Conservation (phyloP, 805 yeast genomes). For the Ogataea salicorniae region DNA sequence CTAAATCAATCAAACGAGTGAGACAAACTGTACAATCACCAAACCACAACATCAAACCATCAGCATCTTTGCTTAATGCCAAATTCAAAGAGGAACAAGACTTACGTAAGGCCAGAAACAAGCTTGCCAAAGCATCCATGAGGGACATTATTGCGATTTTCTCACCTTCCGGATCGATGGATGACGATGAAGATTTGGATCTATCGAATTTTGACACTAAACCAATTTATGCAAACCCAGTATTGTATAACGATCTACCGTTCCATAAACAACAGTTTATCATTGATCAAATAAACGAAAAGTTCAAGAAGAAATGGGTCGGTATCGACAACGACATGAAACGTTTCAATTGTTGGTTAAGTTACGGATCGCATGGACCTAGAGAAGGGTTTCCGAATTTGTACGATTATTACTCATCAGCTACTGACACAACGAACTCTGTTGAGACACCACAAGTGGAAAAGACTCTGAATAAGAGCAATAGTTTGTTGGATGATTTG, state of each 20-base stretch:
- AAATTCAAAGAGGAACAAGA: constrained; percentile 27
- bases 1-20: constrained; percentile 1
- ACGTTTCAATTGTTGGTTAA: constrained; percentile 52
- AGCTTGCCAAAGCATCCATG: constrained; percentile 35
- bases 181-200: constrained; percentile 29
- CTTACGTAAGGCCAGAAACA: constrained; percentile 28
- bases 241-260: constrained; percentile 29
- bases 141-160: constrained; percentile 34
- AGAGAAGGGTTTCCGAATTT: constrained; percentile 49
- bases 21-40: neutral
- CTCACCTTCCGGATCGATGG: constrained; percentile 25
- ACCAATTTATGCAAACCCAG: constrained; percentile 29
- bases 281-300: constrained; percentile 42
- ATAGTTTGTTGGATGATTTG: constrained; percentile 5
- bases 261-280: constrained; percentile 53
- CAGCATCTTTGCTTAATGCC: constrained; percentile 18
- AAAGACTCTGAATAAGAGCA: neutral
- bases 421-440: too few relatives aligned
- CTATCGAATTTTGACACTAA: constrained; percentile 29
- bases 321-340: constrained; percentile 44
- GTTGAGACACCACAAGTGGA: neutral
- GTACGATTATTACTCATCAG: constrained; percentile 31
- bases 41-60: constrained; percentile 15
- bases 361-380: constrained; percentile 70
- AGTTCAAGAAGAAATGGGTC: constrained; percentile 51